Conservation (phyloP, 2,329 filamentous ascomycete genomes). For the Sporothrix dimorphospora region DNA sequence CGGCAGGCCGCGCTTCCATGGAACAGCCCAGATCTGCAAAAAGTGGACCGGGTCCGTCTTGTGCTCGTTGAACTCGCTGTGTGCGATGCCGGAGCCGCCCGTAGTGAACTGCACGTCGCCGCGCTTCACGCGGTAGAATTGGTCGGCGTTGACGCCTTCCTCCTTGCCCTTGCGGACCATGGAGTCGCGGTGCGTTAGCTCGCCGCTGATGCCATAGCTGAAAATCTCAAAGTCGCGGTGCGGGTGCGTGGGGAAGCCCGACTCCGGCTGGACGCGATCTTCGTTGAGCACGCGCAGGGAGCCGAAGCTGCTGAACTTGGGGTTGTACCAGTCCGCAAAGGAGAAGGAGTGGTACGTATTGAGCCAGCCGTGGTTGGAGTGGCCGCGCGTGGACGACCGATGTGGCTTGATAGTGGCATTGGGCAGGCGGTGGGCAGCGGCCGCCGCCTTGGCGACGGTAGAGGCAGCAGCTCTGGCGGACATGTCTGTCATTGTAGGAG, state of each 20-base stretch:
- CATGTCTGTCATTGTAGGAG: constrained; percentile 29
- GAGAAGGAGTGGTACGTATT: constrained; percentile 86
- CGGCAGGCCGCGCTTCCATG: constrained; percentile 71
- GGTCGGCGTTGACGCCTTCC: constrained; percentile 57
- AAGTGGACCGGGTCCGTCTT: constrained; percentile 74
- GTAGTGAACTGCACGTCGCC: constrained; percentile 91
- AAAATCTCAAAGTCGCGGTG: constrained; percentile 91
- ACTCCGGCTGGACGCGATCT: constrained; percentile 74
- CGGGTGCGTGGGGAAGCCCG: constrained; percentile 81
- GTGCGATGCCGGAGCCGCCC: constrained; percentile 78
- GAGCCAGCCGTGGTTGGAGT: constrained; percentile 84
- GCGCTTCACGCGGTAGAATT: constrained; percentile 71
- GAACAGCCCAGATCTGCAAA: constrained; percentile 85
- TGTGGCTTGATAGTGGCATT: constrained; percentile 75
- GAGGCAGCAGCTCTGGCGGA: constrained; percentile 32
- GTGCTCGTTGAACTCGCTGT: constrained; percentile 83
- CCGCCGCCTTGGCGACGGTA: constrained; percentile 44
- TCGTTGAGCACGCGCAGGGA: constrained; percentile 85
- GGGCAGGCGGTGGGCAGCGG: constrained; percentile 62
- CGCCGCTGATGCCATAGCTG: constrained; percentile 81
- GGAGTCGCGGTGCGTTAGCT: constrained; percentile 84
- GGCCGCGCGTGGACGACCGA: constrained; percentile 71
- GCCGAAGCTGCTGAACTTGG: constrained; percentile 69
- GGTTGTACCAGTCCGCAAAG: constrained; percentile 74
- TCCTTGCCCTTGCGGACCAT: constrained; percentile 74